phyloP scores from a whole-genome alignment of 2,329 filamentous ascomycete species.

The Emergomyces pasteurianus region DNA sequence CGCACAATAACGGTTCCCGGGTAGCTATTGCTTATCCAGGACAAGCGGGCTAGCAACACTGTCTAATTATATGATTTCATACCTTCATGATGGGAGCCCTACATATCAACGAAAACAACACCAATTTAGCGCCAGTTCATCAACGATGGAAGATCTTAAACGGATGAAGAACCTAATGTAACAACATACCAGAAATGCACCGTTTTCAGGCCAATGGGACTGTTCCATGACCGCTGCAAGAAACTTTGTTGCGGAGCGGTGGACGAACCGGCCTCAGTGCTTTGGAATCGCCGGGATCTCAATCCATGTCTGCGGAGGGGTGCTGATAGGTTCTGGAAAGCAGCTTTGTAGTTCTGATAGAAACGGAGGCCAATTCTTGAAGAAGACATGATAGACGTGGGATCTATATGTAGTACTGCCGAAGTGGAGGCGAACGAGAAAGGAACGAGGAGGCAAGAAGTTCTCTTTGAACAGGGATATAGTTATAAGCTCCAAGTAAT shows the following conservation, averaged over 20 bases:
- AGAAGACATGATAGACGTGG: conserved; percentile 37
- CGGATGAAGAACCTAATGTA: background rate
- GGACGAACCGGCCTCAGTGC: conserved; percentile 45
- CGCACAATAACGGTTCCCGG: background rate
- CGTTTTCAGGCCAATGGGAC: conserved; percentile 73
- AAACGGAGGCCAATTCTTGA: conserved; percentile 48
- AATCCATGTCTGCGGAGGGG: conserved; percentile 41
- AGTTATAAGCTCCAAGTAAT: background rate
- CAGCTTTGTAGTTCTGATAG: conserved; percentile 38
- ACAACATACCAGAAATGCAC: conserved; percentile 82
- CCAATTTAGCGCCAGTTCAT: background rate
- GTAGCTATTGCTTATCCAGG: background rate
- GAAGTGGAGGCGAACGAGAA: background rate
- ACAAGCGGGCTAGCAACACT: background rate
- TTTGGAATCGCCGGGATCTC: conserved; percentile 56
- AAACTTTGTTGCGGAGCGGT: conserved; percentile 34
- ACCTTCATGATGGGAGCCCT: conserved; percentile 93
- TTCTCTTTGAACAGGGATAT: background rate
- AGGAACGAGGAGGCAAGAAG: background rate
- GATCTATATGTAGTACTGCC: background rate
- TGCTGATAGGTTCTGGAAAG: conserved; percentile 43
- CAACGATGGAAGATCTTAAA: background rate
- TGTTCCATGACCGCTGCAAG: conserved; percentile 73
- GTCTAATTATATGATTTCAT: conserved; percentile 16
- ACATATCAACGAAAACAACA: conserved; percentile 3